Evolutionary conservation across 2,329 filamentous ascomycete species (phyloP), one percentile per base, ranked within the genome.

Genomic region (Fusarium heterosporum): DNA sequence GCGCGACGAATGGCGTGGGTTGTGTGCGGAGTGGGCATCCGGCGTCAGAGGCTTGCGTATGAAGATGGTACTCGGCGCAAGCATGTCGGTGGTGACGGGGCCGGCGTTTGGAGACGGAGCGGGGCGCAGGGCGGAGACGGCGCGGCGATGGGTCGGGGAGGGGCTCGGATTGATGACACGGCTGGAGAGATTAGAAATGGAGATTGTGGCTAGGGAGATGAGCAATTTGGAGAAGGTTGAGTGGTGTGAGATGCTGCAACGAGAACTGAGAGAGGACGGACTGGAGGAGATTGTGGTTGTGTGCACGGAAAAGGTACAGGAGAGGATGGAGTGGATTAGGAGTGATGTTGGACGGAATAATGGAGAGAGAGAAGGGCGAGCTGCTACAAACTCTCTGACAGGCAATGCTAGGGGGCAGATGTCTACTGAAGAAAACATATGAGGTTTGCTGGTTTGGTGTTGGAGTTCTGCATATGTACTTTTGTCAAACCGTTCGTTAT

Each of bases 111-210:
- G 58, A 41, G 56, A 64, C 19, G 57, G 59, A n/a, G 58, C 67
- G 36, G 61, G 45, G 22, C 66, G 61, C 22, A 57, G 66, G 41
- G 57, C 68, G 50, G 52, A 61, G 22, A 59, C 59, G n/a, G 61
- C 66, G 19, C 63, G 59, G 19, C 55, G 43, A 40, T 69, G 70
- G 64, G 66, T 69, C 29, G 68, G 49, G 7, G 75, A 74, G 34
- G 70, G 80, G 3, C 66, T 83, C 42, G 54, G 64, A 16, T 61
- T 61, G 40, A 63, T 83, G 63, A 34, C 26, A 7, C 64, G 48
- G 14, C 70, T 83, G 47, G 70, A 76, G 61, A 73, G 66, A 48
- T 56, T 83, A 6, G 81, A 83, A 71, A 74, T 83, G 52, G 81
- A 83, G 70, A 69, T 83, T 8, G 70, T 66, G 17, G 71, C 76